Base-by-base conservation (phyloP, 208 protist genomes). In the Trypanosoma theileri region DNA sequence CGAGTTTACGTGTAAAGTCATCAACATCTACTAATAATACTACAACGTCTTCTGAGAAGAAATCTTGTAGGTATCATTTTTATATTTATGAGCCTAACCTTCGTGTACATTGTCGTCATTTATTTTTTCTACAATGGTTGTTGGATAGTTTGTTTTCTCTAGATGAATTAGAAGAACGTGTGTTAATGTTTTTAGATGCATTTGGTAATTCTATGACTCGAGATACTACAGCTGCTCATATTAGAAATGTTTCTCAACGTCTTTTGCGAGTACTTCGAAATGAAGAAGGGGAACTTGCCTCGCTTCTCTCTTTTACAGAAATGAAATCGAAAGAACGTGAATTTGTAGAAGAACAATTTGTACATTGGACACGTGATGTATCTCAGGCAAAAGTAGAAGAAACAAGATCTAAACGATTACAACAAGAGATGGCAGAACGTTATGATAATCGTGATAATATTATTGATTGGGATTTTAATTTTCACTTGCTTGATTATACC, bases 381-480 rank as follows among this genome's bases (percentile, higher is more conserved):
- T 84, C 88, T 0, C n/a, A 60, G 12, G 80, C 76, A 12, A 67
- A 88, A 62, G 74, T 94, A 40, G 77, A 64, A 21, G 77, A 71
- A 56, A 82, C 92, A 60, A 92, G 92, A 85, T 66, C 58, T 24
- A 41, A 55, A 21, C 88, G 89, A 4, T 60, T 97, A 21, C 88
- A 87, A 16, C 85, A 92, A 56, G 92, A 97, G 56, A 93, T 97
- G 86, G 92, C 89, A 11, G 89, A 97, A 57, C 92, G 92, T 53
- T 97, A 91, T 71, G 92, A 97, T 70, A 94, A 93, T 68, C 85
- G 88, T 46, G 86, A 93, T 76, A 97, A 97, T 69, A 75, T 97
- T 68, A 95, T 97, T 54, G 92, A 97, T 75, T 97, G 92, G 92
- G 92, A 97, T 68, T 97, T 94, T 71, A 86, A 92, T 56, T 95